phyloP scores from a whole-genome alignment of 768 basidiomycete genomes.

The Termitomyces sp. region DNA sequence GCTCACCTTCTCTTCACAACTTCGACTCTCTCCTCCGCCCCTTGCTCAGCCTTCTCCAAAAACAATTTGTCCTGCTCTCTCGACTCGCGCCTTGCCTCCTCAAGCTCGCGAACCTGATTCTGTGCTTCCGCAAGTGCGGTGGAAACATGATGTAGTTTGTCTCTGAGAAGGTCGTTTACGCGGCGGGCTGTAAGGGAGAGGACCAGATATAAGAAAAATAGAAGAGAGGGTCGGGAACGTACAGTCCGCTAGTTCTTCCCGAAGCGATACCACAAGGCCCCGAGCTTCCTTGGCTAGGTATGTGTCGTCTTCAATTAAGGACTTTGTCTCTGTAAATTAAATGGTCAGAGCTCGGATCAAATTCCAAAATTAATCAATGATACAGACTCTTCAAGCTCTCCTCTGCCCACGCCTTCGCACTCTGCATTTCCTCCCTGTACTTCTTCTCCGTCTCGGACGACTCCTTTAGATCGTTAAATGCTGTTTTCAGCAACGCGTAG shows the following conservation, averaged over 20 bases:
- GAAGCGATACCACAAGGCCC: slow-evolving; percentile 17
- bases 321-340: slow-evolving; percentile 9
- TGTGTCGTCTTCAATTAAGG: slow-evolving; percentile 18
- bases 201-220: background rate
- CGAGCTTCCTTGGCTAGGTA: slow-evolving; percentile 19
- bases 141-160: slow-evolving; percentile 29
- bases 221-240: background rate
- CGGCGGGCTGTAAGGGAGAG: slow-evolving; percentile 22
- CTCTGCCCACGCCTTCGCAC: slow-evolving; percentile 2
- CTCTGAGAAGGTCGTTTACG: slow-evolving; percentile 32
- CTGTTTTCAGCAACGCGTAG: slow-evolving; percentile 1
- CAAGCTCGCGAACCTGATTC: slow-evolving; percentile 28
- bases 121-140: slow-evolving; percentile 27
- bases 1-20: background rate
- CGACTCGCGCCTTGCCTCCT: slow-evolving; percentile 21
- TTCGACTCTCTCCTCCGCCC: background rate
- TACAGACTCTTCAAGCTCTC: slow-evolving; percentile 6
- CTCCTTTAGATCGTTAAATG: slow-evolving; percentile 4
- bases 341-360: background rate
- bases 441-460: slow-evolving; percentile 2
- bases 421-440: slow-evolving; percentile 1
- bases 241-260: slow-evolving; percentile 25
- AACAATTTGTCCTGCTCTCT: slow-evolving; percentile 15
- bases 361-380: background rate
- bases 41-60: background rate